These are phyloP conservation scores for Chrysanthemum lavandulifolium DNA, from an alignment of 129 eudicot genomes.

Conservation along the genomic window DNA sequence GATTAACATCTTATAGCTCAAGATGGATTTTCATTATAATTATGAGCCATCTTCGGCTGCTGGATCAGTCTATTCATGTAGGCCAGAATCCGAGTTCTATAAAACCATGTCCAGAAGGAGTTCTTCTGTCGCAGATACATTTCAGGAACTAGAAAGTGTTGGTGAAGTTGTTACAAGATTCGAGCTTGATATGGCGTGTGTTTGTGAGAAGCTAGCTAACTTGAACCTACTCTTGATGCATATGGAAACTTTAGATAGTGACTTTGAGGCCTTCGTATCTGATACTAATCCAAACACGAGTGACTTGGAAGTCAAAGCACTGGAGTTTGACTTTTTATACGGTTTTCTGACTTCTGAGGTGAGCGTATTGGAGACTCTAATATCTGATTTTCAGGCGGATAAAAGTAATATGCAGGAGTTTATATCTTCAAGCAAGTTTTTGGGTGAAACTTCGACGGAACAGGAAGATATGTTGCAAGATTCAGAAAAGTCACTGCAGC, in stretches of 20 bases:
- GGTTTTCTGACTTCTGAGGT: constrained; percentile 77
- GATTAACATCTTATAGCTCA: constrained; percentile 15
- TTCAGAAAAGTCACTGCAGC: constrained; percentile 65
- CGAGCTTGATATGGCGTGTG: constrained; percentile 66
- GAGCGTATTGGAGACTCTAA: constrained; percentile 43
- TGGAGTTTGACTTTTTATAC: constrained; percentile 69
- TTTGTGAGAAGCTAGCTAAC: constrained; percentile 64
- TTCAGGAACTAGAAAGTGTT: constrained; percentile 48
- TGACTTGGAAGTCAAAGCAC: constrained; percentile 46
- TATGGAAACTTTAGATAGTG: constrained; percentile 66
- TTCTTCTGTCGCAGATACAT: constrained; percentile 50
- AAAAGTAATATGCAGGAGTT: constrained; percentile 39
- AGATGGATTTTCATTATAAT: constrained; percentile 30
- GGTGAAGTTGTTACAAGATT: constrained; percentile 55
- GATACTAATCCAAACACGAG: constrained; percentile 35
- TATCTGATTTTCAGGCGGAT: constrained; percentile 48
- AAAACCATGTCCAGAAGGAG: constrained; percentile 42
- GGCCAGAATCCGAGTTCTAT: constrained; percentile 43
- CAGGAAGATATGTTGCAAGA: constrained; percentile 58
- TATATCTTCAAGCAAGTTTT: constrained; percentile 43
- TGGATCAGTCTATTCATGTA: constrained; percentile 46
- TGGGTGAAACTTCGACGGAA: constrained; percentile 38
- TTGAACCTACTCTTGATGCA: constrained; percentile 68
- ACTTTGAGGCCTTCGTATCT: constrained; percentile 57
- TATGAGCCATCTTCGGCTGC: constrained; percentile 43